Evolutionary conservation across 345 rosid genomes (phyloP), one percentile per base, ranked within the genome.

Genomic region (Bretschneidera sinensis): DNA sequence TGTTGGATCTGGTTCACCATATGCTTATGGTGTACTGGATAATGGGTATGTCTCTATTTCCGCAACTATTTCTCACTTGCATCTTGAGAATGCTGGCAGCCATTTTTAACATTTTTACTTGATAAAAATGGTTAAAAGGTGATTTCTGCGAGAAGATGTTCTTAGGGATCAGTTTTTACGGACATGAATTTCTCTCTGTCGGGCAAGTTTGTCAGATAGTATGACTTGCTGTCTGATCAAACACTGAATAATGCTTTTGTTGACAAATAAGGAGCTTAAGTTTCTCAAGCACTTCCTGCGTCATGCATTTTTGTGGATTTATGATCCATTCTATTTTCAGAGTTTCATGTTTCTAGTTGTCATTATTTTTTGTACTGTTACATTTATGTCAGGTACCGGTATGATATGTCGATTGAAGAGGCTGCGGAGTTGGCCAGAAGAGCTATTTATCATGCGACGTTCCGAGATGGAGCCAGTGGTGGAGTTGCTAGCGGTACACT

Each of bases 1-100:
- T n/a, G 99, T 91, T 48, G 99, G 98, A 62, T 95, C 99, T 56
- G 99, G 99, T 71, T 95, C 99, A 34, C 99, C 99, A 17, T 95
- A 95, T 68, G 99, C 98, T 25, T 95, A 95, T 58, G 99, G 99
- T 69, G 96, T 95, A 20, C 78, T 95, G 11, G 99, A 95, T 64
- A 86, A 82, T 66, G 98, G 98, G 99, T 95, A 83, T 64, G 70
- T 51, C 19, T 14, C 33, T 48, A 63, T 51, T 51, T 18, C 20
- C 31, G 60, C 6, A 45, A 10, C 0, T 67, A 15, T 55, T 51
- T 28, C 1, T 39, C 15, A 39, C 4, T 39, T 39, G 11, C 45
- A 39, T 1, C 15, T 9, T 39, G 16, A 14, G 45, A 39, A 39
- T 5, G 4, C 45, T 39, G 45, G 10, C 11, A 11, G 2, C 15